These are phyloP conservation scores for Aspergillus jensenii DNA, from an alignment of 2,329 filamentous ascomycete species.

Conservation along the genomic window DNA sequence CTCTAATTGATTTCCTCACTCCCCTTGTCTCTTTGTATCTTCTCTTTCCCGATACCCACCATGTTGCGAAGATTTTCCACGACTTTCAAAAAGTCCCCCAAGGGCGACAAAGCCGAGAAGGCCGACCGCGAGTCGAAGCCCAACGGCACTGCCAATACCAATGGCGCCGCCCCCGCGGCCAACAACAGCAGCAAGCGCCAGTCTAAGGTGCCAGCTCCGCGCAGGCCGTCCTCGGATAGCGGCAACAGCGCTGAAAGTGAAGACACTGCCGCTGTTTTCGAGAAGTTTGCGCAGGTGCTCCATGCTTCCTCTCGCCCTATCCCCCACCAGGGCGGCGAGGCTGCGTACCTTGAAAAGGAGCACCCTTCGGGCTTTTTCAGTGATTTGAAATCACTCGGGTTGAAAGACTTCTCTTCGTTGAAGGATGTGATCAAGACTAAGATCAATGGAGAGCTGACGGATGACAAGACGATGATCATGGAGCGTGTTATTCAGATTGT, in stretches of 20 bases:
- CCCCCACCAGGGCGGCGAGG: conserved; percentile 63
- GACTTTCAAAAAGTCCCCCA: conserved; percentile 37
- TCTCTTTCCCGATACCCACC: conserved; percentile 19
- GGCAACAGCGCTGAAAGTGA: conserved; percentile 37
- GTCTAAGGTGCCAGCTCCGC: conserved; percentile 30
- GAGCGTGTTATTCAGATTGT: conserved; percentile 70
- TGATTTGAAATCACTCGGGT: conserved; percentile 59
- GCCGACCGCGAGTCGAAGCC: conserved; percentile 35
- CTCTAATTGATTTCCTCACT: conserved; percentile 1
- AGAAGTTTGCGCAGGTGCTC: conserved; percentile 48
- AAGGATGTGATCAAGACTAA: conserved; percentile 61
- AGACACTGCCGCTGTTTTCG: conserved; percentile 43
- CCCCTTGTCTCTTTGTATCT: neutral
- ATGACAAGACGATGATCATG: conserved; percentile 79
- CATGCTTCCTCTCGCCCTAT: conserved; percentile 61
- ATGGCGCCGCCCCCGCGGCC: neutral
- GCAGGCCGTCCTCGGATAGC: conserved; percentile 25
- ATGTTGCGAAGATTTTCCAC: conserved; percentile 44
- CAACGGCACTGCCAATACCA: conserved; percentile 21
- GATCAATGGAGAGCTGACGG: conserved; percentile 62
- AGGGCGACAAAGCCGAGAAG: conserved; percentile 29
- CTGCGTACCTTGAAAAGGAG: conserved; percentile 56
- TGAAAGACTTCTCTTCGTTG: conserved; percentile 63
- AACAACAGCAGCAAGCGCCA: conserved; percentile 33
- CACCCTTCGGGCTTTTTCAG: conserved; percentile 53